phyloP scores from a whole-genome alignment of 2,329 filamentous ascomycete species.

The Ophiostoma himal-ulmi region DNA sequence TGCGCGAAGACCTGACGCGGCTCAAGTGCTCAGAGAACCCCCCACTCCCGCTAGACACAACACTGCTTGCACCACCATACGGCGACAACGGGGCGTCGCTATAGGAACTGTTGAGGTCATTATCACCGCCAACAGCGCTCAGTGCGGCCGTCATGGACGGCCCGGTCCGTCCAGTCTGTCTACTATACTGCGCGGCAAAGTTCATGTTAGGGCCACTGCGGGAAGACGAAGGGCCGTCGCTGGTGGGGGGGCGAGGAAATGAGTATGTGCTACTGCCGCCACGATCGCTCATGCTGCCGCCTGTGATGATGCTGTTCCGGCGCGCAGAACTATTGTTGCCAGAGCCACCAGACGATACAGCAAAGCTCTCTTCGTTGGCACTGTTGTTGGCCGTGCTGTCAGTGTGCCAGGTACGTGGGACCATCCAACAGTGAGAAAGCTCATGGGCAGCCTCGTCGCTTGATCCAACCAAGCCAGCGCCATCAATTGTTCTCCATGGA shows the following conservation, averaged over 20 bases:
- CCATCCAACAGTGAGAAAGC: conserved; percentile 49
- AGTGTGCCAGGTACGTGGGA: conserved; percentile 39
- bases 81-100: conserved; percentile 12
- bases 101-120: background rate
- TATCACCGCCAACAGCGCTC: conserved; percentile 6
- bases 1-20: background rate
- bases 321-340: conserved; percentile 28
- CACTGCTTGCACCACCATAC: conserved; percentile 10
- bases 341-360: conserved; percentile 23
- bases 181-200: conserved; percentile 12
- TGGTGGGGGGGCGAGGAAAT: conserved; percentile 30
- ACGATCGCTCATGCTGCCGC: conserved; percentile 8
- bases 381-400: conserved; percentile 29
- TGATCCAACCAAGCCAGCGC: conserved; percentile 31
- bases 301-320: conserved; percentile 13
- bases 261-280: conserved; percentile 22
- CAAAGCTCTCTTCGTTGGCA: conserved; percentile 19
- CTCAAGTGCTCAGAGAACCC: background rate
- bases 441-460: conserved; percentile 42
- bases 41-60: conserved; percentile 30
- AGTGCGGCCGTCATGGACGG: conserved; percentile 25
- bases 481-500: conserved; percentile 45
- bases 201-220: background rate
- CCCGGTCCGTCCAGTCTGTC: conserved; percentile 29
- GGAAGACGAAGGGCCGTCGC: conserved; percentile 23